These are phyloP conservation scores for Clarireedia sp. DNA, from an alignment of 2,329 filamentous ascomycete genomes.

Conservation along the genomic window DNA sequence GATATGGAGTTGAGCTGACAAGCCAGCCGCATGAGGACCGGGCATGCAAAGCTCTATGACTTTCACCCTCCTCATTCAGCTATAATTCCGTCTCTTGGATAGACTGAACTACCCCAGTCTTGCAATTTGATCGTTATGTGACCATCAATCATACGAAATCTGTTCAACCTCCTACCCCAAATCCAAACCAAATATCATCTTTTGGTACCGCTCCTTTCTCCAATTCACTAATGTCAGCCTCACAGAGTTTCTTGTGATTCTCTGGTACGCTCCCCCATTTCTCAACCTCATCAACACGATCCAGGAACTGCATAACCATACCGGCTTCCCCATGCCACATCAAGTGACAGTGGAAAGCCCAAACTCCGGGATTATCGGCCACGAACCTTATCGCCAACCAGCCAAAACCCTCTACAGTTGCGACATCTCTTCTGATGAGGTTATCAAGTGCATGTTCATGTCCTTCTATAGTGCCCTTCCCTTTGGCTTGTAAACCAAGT, in stretches of 20 bases:
- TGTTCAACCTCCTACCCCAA: conserved; percentile 17
- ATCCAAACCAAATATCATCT: conserved; percentile 40
- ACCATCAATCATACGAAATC: not conserved
- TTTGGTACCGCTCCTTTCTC: conserved; percentile 41
- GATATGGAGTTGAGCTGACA: too few species aligned
- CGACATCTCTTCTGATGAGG: conserved; percentile 43
- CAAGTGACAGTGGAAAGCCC: conserved; percentile 53
- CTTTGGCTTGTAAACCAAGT: conserved; percentile 32
- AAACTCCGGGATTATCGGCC: conserved; percentile 49
- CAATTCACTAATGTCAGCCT: conserved; percentile 34
- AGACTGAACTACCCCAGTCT: too few species aligned
- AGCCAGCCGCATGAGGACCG: too few species aligned
- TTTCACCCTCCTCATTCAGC: too few species aligned
- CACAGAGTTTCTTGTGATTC: conserved; percentile 39
- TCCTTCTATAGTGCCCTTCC: conserved; percentile 28
- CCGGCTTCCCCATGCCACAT: conserved; percentile 51
- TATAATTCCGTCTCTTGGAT: too few species aligned
- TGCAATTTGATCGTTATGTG: too few species aligned
- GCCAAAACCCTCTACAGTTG: conserved; percentile 45
- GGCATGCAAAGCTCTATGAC: too few species aligned
- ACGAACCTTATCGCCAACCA: conserved; percentile 48
- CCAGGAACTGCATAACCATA: conserved; percentile 52
- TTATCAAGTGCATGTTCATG: conserved; percentile 30
- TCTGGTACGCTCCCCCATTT: conserved; percentile 35
- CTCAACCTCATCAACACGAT: conserved; percentile 38